Percentiles rank a stretch among this genome's conserved stretches.
phyloP scores from a whole-genome alignment of 1,139 yeast species.

The Suhomyces chickasaworum region DNA sequence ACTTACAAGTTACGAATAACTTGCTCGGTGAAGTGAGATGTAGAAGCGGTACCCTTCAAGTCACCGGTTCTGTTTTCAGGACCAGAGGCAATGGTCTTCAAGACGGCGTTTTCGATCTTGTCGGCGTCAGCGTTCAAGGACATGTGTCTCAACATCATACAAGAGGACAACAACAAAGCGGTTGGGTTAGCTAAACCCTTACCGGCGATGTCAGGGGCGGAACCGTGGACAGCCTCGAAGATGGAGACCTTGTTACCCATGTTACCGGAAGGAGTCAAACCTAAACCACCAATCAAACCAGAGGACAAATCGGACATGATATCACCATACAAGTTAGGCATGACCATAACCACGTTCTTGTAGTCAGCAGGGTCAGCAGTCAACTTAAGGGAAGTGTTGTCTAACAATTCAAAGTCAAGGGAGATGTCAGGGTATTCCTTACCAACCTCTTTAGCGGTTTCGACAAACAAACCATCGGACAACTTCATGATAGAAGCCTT shows the following conservation, averaged over 20 bases:
- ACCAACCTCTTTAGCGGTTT: slow-evolving; percentile 86
- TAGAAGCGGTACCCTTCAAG: slow-evolving; percentile 89
- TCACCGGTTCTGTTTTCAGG: slow-evolving; percentile 93
- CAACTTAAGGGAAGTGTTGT: slow-evolving; percentile 89
- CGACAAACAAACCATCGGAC: slow-evolving; percentile 94
- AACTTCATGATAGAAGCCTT: slow-evolving; percentile 98
- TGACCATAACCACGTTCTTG: slow-evolving; percentile 85
- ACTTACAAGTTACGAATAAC: slow-evolving; percentile 49
- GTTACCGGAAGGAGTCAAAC: slow-evolving; percentile 98
- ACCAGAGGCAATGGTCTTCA: slow-evolving; percentile 92
- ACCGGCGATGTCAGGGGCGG: slow-evolving; percentile 98
- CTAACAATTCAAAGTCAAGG: slow-evolving; percentile 84
- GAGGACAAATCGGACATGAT: slow-evolving; percentile 96
- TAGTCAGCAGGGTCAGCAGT: slow-evolving; percentile 88
- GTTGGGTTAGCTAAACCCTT: slow-evolving; percentile 99
- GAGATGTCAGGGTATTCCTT: slow-evolving; percentile 90
- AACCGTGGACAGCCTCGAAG: slow-evolving; percentile 99
- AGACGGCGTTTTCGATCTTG: slow-evolving; percentile 84
- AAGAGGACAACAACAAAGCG: slow-evolving; percentile 90
- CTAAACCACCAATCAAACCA: slow-evolving; percentile 97
- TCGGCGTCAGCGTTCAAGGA: slow-evolving; percentile 78
- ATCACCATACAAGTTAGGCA: slow-evolving; percentile 99
- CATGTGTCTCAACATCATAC: slow-evolving; percentile 99
- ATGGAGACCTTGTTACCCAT: slow-evolving; percentile 98
- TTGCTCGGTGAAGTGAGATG: slow-evolving; percentile 82